Evolutionary conservation across 2,329 filamentous ascomycete genomes (phyloP), one percentile per base, ranked within the genome.

Genomic region (Chrysoporthe puriensis): DNA sequence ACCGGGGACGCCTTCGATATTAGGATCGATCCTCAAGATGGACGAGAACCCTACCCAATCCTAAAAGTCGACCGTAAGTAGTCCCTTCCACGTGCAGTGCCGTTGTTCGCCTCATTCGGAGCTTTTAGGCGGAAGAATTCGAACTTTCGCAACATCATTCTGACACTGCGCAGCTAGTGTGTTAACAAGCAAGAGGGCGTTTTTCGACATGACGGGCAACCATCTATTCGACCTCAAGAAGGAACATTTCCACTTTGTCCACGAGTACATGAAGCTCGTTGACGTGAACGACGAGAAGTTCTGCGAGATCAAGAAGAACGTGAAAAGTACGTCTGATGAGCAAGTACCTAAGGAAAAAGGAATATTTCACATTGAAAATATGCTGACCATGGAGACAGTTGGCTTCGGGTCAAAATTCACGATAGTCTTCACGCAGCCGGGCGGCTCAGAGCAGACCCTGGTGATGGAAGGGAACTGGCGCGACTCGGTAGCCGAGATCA

Each of bases 1-100:
- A 84, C 84, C 1, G 87, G 88, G 67, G 88, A 91, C 78, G 86
- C 83, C 76, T 91, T 91, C 77, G 85, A 86, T 70, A 85, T 91
- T 76, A 84, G 83, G 64, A 82, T 85, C 5, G 67, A 69, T 21
- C 67, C 64, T 2, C 77, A 82, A 57, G 83, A 82, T 68, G 87
- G 87, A 32, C 78, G 81, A 32, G 26, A 50, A 18, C 67, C 67
- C 3, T 52, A 60, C 2, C 81, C 85, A 0, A 72, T 90, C 43
- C 77, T 90, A 71, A 84, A 85, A 66, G 73, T 83, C 69, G 72
- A 87, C 71, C 82, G 50, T 54, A 32, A 54, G 50, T 54, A 34
- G 50, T 32, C 21, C 2, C 21, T 16, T 6, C 26, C 26, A 14
- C 11, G 11, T 34, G 50, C 21, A 26, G 3, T 34, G 32, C 11